phyloP scores from a whole-genome alignment of 208 protist genomes.

The Crithidia mellificae region DNA sequence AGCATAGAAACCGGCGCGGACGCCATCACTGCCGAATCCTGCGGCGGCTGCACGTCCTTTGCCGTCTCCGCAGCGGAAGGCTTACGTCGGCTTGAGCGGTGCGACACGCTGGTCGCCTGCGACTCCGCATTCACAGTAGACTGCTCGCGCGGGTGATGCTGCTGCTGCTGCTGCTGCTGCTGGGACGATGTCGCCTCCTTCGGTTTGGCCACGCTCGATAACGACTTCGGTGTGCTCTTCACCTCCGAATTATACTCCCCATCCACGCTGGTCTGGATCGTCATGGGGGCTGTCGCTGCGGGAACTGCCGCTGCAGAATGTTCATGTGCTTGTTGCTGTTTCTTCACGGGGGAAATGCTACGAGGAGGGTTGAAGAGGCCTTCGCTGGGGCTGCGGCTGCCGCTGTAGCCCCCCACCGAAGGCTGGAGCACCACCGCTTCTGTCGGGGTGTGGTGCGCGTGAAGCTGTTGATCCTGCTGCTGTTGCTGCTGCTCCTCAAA shows the following conservation, averaged over 20 bases:
- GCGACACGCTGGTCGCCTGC: not conserved
- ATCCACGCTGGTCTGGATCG: not conserved
- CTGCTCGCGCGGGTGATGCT: not conserved
- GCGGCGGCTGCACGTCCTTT: not conserved
- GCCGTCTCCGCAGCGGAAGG: not conserved
- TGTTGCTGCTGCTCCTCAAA: not conserved
- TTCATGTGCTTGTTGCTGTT: not conserved
- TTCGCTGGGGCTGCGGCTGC: slow-evolving; percentile 21
- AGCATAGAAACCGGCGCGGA: too few species aligned
- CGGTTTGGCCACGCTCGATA: not conserved
- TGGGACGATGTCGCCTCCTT: not conserved
- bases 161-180: not conserved
- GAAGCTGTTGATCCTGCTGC: not conserved
- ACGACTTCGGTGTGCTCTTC: not conserved
- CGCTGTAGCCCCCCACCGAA: slow-evolving; percentile 2
- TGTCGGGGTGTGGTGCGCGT: not conserved
- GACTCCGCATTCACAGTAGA: not conserved
- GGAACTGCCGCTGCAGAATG: not conserved
- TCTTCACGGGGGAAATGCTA: not conserved
- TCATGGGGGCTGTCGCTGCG: not conserved
- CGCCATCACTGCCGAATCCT: not conserved
- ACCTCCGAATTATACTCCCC: not conserved
- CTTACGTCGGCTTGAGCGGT: not conserved
- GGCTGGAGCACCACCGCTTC: slow-evolving; percentile 19
- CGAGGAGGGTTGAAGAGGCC: not conserved